Evolutionary conservation across 345 rosid species (phyloP), one percentile per base, ranked within the genome.

Genomic region (Rhodamnia argentea): DNA sequence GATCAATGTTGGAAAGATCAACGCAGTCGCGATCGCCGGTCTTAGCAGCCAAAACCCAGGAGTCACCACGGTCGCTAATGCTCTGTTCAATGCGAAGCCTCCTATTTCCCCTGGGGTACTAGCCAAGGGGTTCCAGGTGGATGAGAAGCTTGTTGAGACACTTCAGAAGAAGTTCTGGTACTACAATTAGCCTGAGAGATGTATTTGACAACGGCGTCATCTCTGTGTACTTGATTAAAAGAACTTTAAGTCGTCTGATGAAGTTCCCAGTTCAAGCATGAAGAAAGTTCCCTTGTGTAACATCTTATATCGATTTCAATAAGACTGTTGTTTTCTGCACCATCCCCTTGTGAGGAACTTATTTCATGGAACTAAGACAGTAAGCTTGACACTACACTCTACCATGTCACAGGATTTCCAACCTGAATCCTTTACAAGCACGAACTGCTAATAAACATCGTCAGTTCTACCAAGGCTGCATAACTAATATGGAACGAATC

Each of bases 41-140:
- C 62, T 89, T 20, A 84, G 76, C 82, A 86, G 88, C 84, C 88
- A 86, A 70, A 86, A 76, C 56, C 84, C 90, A 20, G 88, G 88
- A 3, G 86, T 89, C 15, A 76, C 83, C 57, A 59, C 84, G 4
- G 24, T 89, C 0, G 83, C 86, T 9, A 78, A 87, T 54, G 85
- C 88, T 15, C 11, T 89, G 22, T 89, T 87, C 44, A 62, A 83
- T 5, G 55, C 86, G 54, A 82, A 81, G 9, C 86, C 84, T 6
- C 76, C 20, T 37, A 87, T 87, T 75, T 52, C 78, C 24, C 86
- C 82, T 5, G 84, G 84, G 29, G 88, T 87, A 16, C 86, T 87
- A 10, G 81, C 81, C 23, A 87, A 53, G 26, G 86, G 86, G 4
- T 87, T 87, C 84, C 88, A 76, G 37, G 51, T 87, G 56, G 86